Percentiles rank a stretch among this genome's conserved stretches.
Evolutionary conservation across 257 asterid genomes (phyloP).

Genomic region (Plantago major): DNA sequence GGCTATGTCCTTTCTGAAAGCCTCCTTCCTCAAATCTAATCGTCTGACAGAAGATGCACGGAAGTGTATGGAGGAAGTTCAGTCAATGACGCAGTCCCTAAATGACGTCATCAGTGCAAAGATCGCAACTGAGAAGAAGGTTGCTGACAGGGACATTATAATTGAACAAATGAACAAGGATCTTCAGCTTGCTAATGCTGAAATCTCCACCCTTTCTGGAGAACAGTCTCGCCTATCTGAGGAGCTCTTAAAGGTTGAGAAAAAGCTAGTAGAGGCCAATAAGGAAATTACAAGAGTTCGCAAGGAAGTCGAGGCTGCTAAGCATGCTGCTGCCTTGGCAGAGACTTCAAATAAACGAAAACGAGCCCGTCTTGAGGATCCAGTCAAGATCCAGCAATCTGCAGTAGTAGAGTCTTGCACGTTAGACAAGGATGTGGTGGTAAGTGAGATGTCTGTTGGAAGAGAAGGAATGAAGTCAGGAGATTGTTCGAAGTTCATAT

Average conservation of each 20-base stretch:
- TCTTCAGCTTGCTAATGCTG: neutral
- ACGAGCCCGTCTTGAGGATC: neutral
- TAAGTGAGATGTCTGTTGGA: neutral
- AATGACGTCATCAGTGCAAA: neutral
- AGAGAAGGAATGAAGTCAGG: neutral
- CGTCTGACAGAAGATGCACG: conserved; percentile 2
- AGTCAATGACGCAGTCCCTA: neutral
- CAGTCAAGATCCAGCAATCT: conserved; percentile 1
- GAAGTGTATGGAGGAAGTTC: neutral
- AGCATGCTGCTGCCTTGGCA: neutral
- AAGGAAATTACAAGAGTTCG: neutral
- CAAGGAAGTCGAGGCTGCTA: neutral
- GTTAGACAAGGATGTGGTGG: neutral
- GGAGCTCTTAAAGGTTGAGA: conserved; percentile 4
- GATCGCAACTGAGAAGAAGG: neutral
- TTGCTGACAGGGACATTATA: neutral
- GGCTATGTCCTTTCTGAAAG: conserved; percentile 4
- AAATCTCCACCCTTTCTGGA: neutral
- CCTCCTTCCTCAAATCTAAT: conserved; percentile 6
- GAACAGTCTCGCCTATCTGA: neutral
- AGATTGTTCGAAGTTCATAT: neutral
- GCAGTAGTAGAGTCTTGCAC: neutral
- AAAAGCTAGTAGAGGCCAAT: neutral
- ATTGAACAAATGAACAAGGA: conserved; percentile 1
- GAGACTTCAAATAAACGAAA: neutral